phyloP scores from a whole-genome alignment of 2,329 filamentous ascomycete genomes.

The Metarhizium anisopliae region DNA sequence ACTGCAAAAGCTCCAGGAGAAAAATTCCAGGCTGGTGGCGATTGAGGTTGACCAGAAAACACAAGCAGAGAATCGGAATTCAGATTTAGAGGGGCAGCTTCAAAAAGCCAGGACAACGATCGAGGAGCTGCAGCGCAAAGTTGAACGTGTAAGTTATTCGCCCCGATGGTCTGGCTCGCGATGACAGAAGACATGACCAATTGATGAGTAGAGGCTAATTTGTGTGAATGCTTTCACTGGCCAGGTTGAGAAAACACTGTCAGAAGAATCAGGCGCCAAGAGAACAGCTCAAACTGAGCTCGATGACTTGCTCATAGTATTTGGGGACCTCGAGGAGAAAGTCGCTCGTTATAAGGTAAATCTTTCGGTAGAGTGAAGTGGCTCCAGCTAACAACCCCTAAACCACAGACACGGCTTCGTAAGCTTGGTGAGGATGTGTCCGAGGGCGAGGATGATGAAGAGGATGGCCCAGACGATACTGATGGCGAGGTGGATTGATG shows the following conservation, averaged over 20 bases:
- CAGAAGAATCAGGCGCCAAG: slow-evolving; percentile 49
- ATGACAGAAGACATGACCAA: not conserved
- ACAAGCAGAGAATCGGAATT: slow-evolving; percentile 14
- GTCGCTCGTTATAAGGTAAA: slow-evolving; percentile 64
- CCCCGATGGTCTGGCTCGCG: not conserved
- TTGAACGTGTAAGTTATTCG: slow-evolving; percentile 15
- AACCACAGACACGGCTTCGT: slow-evolving; percentile 45
- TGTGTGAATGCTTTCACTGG: not conserved
- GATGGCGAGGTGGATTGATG: not conserved
- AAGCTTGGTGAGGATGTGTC: slow-evolving; percentile 63
- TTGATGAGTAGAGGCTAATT: not conserved
- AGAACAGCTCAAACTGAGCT: slow-evolving; percentile 61
- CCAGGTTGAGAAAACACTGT: slow-evolving; percentile 22
- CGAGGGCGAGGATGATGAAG: slow-evolving; percentile 40
- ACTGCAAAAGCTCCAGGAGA: slow-evolving; percentile 41
- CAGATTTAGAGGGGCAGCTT: slow-evolving; percentile 19
- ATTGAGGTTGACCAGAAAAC: slow-evolving; percentile 25
- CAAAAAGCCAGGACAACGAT: slow-evolving; percentile 11
- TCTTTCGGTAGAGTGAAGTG: not conserved
- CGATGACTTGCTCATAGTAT: slow-evolving; percentile 74
- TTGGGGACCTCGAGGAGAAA: slow-evolving; percentile 73
- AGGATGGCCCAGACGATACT: slow-evolving; percentile 4
- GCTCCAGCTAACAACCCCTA: not conserved
- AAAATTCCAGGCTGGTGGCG: slow-evolving; percentile 22
- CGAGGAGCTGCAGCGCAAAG: slow-evolving; percentile 15